Evolutionary conservation across 2,329 filamentous ascomycete species (phyloP).

Genomic region (Alternaria burnsii): DNA sequence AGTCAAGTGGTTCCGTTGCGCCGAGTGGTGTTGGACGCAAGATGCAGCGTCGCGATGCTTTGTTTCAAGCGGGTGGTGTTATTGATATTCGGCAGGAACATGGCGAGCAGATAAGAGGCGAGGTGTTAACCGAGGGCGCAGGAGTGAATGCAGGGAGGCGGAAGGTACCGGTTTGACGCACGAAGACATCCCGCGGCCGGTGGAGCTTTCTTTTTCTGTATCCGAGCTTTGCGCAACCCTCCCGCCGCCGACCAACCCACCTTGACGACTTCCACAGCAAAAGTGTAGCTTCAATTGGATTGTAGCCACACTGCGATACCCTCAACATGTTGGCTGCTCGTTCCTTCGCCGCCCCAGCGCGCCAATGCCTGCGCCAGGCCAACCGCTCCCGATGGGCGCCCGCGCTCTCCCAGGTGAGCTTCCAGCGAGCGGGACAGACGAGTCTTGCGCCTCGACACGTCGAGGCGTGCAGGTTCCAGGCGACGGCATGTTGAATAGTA

Average conservation of each 20-base stretch:
- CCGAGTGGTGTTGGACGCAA: no score
- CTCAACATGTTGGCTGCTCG: constrained; percentile 83
- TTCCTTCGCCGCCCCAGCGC: constrained; percentile 76
- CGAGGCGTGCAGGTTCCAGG: neutral
- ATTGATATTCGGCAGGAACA: rapidly evolving
- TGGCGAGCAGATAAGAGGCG: neutral
- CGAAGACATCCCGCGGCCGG: constrained; percentile 23
- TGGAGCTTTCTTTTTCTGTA: constrained; percentile 43
- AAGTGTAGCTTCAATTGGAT: constrained; percentile 47
- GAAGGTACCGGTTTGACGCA: constrained; percentile 15
- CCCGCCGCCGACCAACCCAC: constrained; percentile 29
- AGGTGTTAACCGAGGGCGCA: neutral
- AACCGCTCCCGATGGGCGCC: constrained; percentile 58
- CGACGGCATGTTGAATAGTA: neutral
- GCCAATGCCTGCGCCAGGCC: constrained; percentile 79
- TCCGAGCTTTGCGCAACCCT: constrained; percentile 38
- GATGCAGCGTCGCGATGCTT: no score
- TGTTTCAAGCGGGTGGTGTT: no score
- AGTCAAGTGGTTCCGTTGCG: no score
- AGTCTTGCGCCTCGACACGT: neutral
- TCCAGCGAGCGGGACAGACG: constrained; percentile 11
- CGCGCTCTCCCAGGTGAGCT: constrained; percentile 66
- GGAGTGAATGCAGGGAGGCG: neutral
- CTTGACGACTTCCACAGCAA: constrained; percentile 39
- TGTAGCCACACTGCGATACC: constrained; percentile 30